Evolutionary conservation across 2,329 filamentous ascomycete species (phyloP), one percentile per base, ranked within the genome.

Genomic region (Paecilomyces sp.): DNA sequence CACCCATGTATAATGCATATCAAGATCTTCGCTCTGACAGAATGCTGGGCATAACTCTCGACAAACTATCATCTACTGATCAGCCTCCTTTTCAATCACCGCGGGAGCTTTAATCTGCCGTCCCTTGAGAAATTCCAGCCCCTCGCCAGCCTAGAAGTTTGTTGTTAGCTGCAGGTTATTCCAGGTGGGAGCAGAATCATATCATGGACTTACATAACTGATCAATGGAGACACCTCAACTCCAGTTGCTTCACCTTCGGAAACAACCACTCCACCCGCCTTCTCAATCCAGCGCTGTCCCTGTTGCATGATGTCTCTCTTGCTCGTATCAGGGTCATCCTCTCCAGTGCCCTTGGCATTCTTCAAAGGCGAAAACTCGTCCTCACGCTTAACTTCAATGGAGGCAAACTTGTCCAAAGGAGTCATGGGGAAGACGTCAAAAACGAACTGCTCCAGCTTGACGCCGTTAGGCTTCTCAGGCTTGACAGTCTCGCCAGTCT

Each of bases 381-480:
- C 94, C 80, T 97, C 92, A 62, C 94, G 91, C 76, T 88, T 91
- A 57, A 99, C 94, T 79, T 99, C 94, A 79, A 97, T 88, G 77
- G 88, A 96, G 25, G 92, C 94, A 71, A 99, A 99, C 79, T 95
- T 92, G 66, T 88, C 83, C 64, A 99, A 85, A 18, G 88, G 80
- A 57, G 96, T 81, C 81, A 93, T 84, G 62, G 93, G 92, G 83
- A 99, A 99, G 71, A 96, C 94, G 74, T 99, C 94, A 73, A 99
- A 99, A 62, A 99, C 92, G 70, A 97, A 99, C 78, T 97, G 94
- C 83, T 99, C 94, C 47, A 99, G 85, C 83, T 99, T 99, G 84
- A 99, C 92, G 66, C 94, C 94, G 72, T 99, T 99, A 65, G 94
- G 91, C 80, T 92, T 94, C 75, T 92, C 87, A 2, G 93, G 92